These are phyloP conservation scores for Phialocephala subalpina DNA, from an alignment of 2,329 filamentous ascomycete genomes.

Conservation along the genomic window DNA sequence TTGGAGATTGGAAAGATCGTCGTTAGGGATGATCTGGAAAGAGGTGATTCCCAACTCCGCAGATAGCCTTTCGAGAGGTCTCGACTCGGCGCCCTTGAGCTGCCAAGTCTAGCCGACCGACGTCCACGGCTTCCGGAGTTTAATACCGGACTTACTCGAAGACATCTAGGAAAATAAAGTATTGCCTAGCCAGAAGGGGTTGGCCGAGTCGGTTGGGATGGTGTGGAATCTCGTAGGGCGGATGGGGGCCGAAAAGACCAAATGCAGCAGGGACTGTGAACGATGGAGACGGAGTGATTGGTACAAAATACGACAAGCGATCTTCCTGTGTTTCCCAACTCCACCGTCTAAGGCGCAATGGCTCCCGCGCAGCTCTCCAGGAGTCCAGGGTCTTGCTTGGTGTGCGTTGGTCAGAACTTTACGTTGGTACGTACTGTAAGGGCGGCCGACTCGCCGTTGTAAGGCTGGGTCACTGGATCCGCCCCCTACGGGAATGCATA, in stretches of 20 bases:
- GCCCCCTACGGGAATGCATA: not conserved
- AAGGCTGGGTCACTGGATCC: constrained; percentile 12
- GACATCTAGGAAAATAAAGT: not conserved
- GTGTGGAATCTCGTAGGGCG: constrained; percentile 7
- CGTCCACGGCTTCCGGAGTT: not conserved
- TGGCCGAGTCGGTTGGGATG: not conserved
- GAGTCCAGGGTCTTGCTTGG: not conserved
- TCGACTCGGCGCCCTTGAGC: not conserved
- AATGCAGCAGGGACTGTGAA: not conserved
- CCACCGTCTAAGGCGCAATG: not conserved
- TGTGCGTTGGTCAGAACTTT: constrained; percentile 15
- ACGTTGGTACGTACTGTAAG: constrained; percentile 14
- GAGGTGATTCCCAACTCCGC: not conserved
- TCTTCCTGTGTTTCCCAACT: not conserved
- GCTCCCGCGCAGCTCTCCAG: not conserved
- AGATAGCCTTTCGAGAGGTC: not conserved
- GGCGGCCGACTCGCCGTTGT: constrained; percentile 14
- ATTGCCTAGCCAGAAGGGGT: not conserved
- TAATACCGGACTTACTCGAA: not conserved
- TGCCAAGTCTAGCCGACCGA: not conserved
- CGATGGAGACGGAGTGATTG: not conserved
- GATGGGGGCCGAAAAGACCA: constrained; percentile 10
- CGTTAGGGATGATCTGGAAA: not conserved
- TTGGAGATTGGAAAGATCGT: not conserved
- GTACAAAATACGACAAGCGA: constrained; percentile 19